These are phyloP conservation scores for Tetraselmis chui DNA, from an alignment of 139 green algal species.

Conservation along the genomic window DNA sequence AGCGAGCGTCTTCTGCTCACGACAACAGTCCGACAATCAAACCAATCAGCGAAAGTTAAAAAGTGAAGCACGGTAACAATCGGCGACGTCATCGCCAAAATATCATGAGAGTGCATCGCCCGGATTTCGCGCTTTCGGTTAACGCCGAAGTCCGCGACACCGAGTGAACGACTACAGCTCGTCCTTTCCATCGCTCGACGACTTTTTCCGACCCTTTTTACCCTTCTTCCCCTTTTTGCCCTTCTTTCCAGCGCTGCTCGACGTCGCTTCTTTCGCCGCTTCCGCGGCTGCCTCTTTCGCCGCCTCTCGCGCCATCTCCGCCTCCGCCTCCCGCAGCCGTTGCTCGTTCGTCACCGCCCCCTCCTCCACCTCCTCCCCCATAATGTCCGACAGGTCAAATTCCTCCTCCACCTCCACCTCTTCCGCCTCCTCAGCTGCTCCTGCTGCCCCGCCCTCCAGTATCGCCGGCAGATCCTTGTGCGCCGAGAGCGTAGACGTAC, in stretches of 20 bases:
- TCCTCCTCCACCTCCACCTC: constrained; percentile 14
- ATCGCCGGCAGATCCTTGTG: constrained; percentile 18
- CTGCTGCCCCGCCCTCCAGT: constrained; percentile 7
- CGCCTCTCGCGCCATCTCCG: constrained; percentile 4
- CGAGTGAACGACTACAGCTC: too few species aligned
- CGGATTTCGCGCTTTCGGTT: too few species aligned
- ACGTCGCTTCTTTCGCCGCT: not conserved
- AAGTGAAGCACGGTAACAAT: too few species aligned
- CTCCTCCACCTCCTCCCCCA: constrained; percentile 19
- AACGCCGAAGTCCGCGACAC: too few species aligned
- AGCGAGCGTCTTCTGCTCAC: too few species aligned
- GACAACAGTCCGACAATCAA: too few species aligned
- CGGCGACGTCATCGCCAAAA: too few species aligned
- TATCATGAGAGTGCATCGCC: too few species aligned
- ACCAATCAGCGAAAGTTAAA: too few species aligned
- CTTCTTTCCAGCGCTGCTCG: not conserved
- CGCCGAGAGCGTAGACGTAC: too few species aligned
- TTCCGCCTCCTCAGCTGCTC: not conserved
- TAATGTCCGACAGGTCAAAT: constrained; percentile 18
- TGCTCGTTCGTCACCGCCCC: not conserved
- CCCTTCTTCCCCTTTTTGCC: constrained; percentile 20
- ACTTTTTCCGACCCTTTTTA: too few species aligned
- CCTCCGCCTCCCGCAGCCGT: not conserved
- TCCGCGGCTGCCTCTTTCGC: not conserved
- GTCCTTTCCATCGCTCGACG: too few species aligned